Evolutionary conservation across 1,139 yeast species (phyloP).

Genomic region (Candida sojae): DNA sequence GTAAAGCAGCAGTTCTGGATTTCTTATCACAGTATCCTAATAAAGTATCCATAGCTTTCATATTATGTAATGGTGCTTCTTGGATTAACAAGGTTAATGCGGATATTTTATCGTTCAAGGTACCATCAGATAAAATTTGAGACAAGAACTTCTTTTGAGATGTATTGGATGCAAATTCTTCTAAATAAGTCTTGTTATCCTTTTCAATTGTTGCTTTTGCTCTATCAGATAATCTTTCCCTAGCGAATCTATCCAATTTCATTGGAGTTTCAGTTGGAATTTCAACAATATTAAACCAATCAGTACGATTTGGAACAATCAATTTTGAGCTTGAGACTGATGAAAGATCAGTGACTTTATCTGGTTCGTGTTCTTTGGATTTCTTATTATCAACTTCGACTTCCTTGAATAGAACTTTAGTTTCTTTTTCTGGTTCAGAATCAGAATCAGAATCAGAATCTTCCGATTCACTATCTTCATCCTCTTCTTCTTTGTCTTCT

Average conservation of each 20-base stretch:
- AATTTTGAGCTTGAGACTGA: conserved; percentile 61
- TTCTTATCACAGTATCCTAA: conserved; percentile 83
- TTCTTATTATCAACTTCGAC: conserved; percentile 18
- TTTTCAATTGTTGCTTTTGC: conserved; percentile 67
- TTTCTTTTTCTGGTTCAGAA: conserved; percentile 14
- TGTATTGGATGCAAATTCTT: conserved; percentile 76
- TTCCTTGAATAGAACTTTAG: conserved; percentile 19
- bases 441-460: background rate
- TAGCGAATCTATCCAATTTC: conserved; percentile 48
- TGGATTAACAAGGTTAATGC: conserved; percentile 90
- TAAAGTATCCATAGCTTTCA: conserved; percentile 79
- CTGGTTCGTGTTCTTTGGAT: conserved; percentile 21
- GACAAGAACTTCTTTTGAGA: conserved; percentile 89
- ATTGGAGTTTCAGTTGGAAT: conserved; percentile 42
- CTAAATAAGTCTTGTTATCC: conserved; percentile 73
- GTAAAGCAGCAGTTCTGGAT: conserved; percentile 90
- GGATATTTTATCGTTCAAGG: conserved; percentile 91
- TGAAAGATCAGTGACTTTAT: conserved; percentile 52
- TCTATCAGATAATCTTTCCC: conserved; percentile 59
- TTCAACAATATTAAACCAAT: conserved; percentile 64
- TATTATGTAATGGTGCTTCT: conserved; percentile 91
- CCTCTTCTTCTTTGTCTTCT: conserved; percentile 18
- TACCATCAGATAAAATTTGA: conserved; percentile 89
- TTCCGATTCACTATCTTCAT: conserved; percentile 18
- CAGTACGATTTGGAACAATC: conserved; percentile 61